Evolutionary conservation across 1,284 basidiomycete genomes (phyloP), one percentile per base, ranked within the genome.

Genomic region (Termitomyces sp.): DNA sequence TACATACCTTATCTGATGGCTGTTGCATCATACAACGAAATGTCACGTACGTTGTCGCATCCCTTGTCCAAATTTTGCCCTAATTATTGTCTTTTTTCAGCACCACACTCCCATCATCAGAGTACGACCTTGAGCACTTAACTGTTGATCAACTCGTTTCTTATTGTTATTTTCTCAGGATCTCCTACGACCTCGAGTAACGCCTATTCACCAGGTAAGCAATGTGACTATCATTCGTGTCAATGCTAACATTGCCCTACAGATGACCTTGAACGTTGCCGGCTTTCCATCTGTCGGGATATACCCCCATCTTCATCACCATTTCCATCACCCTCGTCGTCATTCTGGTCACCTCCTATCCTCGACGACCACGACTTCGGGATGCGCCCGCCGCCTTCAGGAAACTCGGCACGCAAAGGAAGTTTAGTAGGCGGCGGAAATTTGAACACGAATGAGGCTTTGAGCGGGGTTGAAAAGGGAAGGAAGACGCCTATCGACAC

Each of bases 351-450:
- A 8, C 85, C 85, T 10, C 84, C 85, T 1, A 74, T 77, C 13
- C 81, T 81, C 2, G 77, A 78, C 12, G 73, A 79, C 31, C 83
- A 85, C 72, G 85, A 87, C 62, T 86, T 84, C 64, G 84, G 84
- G 10, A 65, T 78, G 42, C 78, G 74, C 62, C 73, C 69, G 2
- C 65, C 70, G 28, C 73, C 68, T 9, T 59, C 69, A 44, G 65
- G 68, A 3, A 63, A 64, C 13, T 12, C 43, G 26, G 6, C 15
- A 36, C 55, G 55, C 39, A 58, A 56, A 15, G 53, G 65, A 33
- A 68, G 65, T 60, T 6, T 47, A 15, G 19, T 3, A 13, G 2
- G 1, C 5, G 13, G 19, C 15, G 21, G 9, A 12, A 21, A 8
- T 5, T 9, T 3, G 3, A 17, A 47, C 66, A 64, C 67, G 59